Conservation (phyloP, 306 rosid genomes). For the Quillaja saponaria region DNA sequence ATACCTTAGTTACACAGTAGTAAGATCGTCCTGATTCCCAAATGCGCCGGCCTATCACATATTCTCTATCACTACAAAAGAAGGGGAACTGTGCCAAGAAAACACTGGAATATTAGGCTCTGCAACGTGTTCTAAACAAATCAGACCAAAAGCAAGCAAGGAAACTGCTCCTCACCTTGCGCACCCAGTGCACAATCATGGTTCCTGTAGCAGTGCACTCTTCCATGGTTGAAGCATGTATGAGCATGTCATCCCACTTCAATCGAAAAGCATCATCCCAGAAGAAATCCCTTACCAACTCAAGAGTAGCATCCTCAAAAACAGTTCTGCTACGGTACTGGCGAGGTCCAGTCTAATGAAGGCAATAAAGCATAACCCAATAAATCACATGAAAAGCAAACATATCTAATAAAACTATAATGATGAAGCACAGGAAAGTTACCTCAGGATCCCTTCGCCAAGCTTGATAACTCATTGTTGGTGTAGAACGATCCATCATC, state of each 20-base stretch:
- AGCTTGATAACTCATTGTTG: conserved; percentile 73
- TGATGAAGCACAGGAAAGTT: not conserved
- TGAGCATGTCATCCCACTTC: conserved; percentile 67
- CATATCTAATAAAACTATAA: not conserved
- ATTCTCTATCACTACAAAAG: conserved; percentile 65
- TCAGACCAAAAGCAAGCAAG: not conserved
- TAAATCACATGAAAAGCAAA: conserved; percentile 1
- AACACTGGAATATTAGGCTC: not conserved
- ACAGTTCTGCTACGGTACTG: conserved; percentile 56
- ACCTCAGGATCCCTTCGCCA: conserved; percentile 64
- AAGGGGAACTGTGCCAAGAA: conserved; percentile 56
- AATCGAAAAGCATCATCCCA: conserved; percentile 61
- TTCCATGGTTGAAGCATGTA: conserved; percentile 43
- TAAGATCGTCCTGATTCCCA: conserved; percentile 55
- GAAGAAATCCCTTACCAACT: conserved; percentile 57
- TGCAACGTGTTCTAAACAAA: no score
- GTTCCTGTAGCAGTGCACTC: conserved; percentile 55
- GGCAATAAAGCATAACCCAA: conserved; percentile 18
- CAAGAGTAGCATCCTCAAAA: conserved; percentile 57
- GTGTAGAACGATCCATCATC: conserved; percentile 92
- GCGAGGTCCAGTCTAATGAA: conserved; percentile 62
- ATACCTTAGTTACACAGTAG: conserved; percentile 64
- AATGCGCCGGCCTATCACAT: conserved; percentile 61
- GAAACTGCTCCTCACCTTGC: conserved; percentile 46
- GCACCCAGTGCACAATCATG: conserved; percentile 62